Conservation (phyloP, 345 rosid species). For the Gynandropsis gynandra region DNA sequence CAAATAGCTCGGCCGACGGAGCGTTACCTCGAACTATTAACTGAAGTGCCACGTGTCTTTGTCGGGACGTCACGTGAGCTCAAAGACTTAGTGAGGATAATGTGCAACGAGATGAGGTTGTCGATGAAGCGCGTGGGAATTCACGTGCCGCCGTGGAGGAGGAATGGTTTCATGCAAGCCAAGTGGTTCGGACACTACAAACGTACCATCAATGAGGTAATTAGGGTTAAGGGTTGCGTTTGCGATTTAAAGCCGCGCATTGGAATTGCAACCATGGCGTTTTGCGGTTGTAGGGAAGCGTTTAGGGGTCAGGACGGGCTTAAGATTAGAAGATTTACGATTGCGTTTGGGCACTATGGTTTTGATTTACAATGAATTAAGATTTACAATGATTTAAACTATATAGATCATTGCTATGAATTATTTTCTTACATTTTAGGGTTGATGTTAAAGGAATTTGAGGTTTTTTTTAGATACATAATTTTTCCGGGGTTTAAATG, state of each 20-base stretch:
- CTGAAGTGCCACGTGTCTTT: conserved; percentile 39
- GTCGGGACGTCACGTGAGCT: conserved; percentile 48
- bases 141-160: conserved; percentile 81
- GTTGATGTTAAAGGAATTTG: too few species aligned
- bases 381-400: too few species aligned
- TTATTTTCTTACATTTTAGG: too few species aligned
- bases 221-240: conserved; percentile 19
- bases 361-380: too few species aligned
- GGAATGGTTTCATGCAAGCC: conserved; percentile 59
- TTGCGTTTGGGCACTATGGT: too few species aligned
- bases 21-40: conserved; percentile 35
- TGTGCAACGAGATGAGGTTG: conserved; percentile 49
- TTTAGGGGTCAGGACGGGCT: too few species aligned
- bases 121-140: conserved; percentile 47
- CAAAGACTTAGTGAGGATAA: conserved; percentile 49
- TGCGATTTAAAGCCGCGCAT: conserved; percentile 6
- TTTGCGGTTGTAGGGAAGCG: too few species aligned
- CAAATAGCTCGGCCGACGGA: conserved; percentile 61
- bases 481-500: too few species aligned
- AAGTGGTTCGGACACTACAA: conserved; percentile 72
- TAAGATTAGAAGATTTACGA: too few species aligned
- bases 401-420: too few species aligned
- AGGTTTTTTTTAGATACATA: too few species aligned
- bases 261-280: too few species aligned
- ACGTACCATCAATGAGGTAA: conserved; percentile 45